Percentiles rank a stretch among this genome's conserved stretches.
Evolutionary conservation across 352 stramenopile genomes (phyloP).

Genomic region (Phytophthora nicotianae): DNA sequence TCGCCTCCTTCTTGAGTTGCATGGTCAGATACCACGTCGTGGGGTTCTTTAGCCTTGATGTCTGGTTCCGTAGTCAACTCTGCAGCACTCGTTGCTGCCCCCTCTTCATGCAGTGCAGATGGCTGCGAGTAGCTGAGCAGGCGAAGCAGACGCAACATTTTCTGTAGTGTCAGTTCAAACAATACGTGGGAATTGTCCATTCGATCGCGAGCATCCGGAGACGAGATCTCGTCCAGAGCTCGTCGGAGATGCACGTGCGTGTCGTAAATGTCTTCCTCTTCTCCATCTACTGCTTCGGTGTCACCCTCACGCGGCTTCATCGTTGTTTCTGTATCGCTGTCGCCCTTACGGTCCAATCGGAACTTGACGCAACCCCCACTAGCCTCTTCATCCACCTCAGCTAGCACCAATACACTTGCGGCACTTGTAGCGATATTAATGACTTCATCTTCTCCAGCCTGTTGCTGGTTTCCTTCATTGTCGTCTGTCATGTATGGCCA

Average conservation of each 20-base stretch:
- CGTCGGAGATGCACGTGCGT: constrained; percentile 73
- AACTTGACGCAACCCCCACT: constrained; percentile 74
- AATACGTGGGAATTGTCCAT: constrained; percentile 84
- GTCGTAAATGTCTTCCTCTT: constrained; percentile 56
- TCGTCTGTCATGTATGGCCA: constrained; percentile 70
- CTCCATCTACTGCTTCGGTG: constrained; percentile 15
- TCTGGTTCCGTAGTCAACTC: constrained; percentile 11
- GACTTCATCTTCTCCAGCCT: constrained; percentile 27
- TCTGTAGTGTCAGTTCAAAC: constrained; percentile 79
- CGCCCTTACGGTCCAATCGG: constrained; percentile 52
- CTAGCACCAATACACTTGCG: constrained; percentile 63
- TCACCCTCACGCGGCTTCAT: constrained; percentile 6
- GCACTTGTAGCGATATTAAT: constrained; percentile 39
- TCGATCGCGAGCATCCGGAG: constrained; percentile 67
- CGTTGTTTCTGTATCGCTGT: constrained; percentile 13
- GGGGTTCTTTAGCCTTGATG: constrained; percentile 23
- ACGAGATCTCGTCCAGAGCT: constrained; percentile 67
- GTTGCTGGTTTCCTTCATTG: constrained; percentile 21
- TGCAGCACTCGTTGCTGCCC: constrained; percentile 6
- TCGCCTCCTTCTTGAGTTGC: constrained; percentile 17
- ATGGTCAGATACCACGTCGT: constrained; percentile 8
- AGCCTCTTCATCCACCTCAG: constrained; percentile 68
- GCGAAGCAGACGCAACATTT: constrained; percentile 69
- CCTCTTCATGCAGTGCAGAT: constrained; percentile 3
- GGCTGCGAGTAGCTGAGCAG: constrained; percentile 80